Base-by-base conservation (phyloP, 345 rosid species). In the Raphanus sativus region DNA sequence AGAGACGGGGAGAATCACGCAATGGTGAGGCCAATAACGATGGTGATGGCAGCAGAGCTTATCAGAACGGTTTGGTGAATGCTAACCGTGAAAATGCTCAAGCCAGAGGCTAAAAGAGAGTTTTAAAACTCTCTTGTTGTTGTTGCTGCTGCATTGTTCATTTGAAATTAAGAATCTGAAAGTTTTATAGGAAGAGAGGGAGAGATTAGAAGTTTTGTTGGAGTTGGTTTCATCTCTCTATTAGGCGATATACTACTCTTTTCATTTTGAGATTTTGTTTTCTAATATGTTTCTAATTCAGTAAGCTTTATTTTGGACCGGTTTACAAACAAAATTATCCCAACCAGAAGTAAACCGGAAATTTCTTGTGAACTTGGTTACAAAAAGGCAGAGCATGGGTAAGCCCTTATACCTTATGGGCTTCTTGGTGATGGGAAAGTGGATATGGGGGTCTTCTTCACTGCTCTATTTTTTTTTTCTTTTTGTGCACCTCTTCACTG, bases 1-100 rank as follows among this genome's bases (percentile, higher is more conserved):
- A 85, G 29, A 86, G 77, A 81, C 80, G 75, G 59, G 81, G 77
- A 0, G 89, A 84, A 50, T 81, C 72, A 77, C 38, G 82, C 80
- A 56, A 67, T 40, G 62, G 25, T 55, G 3, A 75, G 75, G 45
- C 78, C 29, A 55, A 8, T 74, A 59, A 26, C 5, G 17, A 38
- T 55, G 71, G 60, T 16, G 62, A 70, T 67, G 87, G 55, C 55
- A 50, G 85, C 32, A 86, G 80, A 34, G 81, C 64, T 45, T 66
- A 80, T 62, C 87, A 85, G 77, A 77, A 77, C 4, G 82, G 82
- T 6, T 21, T 38, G 1, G 61, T 62, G 3, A 60, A 72, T 62
- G 29, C 82, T 61, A 56, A 50, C 42, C 70, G 70, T 73, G 78
- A 79, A 61, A 67, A 61, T 62, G 70, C 32, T 74, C 62, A 54